Evolutionary conservation across 139 green algal genomes (phyloP).

Genomic region (Closterium sp.): DNA sequence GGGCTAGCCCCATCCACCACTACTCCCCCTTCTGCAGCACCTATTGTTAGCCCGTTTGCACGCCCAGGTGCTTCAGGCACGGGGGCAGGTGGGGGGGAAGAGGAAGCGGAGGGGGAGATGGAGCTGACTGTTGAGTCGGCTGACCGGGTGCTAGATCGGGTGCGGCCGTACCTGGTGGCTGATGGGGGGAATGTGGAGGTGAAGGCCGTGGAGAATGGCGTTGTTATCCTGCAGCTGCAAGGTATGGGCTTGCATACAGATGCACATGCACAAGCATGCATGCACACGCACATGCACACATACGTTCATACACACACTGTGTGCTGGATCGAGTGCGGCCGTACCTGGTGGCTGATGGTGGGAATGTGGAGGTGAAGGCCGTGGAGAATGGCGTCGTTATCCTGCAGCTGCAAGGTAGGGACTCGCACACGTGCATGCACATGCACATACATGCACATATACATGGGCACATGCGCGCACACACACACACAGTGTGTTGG

Average conservation of each 20-base stretch:
- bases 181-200: slow-evolving; percentile 93
- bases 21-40: not conserved
- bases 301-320: too few relatives aligned
- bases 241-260: not conserved
- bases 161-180: slow-evolving; percentile 91
- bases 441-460: too few relatives aligned
- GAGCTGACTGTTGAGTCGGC: slow-evolving; percentile 37
- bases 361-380: too few relatives aligned
- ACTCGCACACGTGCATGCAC: too few relatives aligned
- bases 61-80: slow-evolving; percentile 48
- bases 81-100: not conserved
- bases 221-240: slow-evolving; percentile 73
- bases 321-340: too few relatives aligned
- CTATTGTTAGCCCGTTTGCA: slow-evolving; percentile 74
- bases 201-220: slow-evolving; percentile 69
- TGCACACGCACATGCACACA: not conserved
- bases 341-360: too few relatives aligned
- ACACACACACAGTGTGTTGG: too few relatives aligned
- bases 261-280: too few relatives aligned
- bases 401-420: not conserved
- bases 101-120: slow-evolving; percentile 15
- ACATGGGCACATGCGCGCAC: too few relatives aligned
- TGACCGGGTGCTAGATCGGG: slow-evolving; percentile 58
- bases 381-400: slow-evolving; percentile 63
- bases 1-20: not conserved